These are phyloP conservation scores for Amaranthus tricolor DNA, from an alignment of 179 eudicot genomes.

Conservation along the genomic window DNA sequence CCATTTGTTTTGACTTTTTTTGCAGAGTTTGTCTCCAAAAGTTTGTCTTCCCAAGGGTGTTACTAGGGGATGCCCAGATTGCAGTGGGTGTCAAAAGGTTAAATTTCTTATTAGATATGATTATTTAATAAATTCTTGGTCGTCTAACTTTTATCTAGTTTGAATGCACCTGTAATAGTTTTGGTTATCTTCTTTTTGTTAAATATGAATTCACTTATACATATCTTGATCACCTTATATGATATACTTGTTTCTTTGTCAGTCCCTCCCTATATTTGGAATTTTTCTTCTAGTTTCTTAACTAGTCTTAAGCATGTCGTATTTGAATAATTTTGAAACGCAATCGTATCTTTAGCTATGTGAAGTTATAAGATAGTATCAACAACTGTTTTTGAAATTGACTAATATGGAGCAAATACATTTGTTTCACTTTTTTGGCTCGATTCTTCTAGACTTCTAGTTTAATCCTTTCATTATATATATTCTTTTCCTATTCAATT, in stretches of 20 bases:
- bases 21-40: constrained; percentile 31
- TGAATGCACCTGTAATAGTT: too few species aligned
- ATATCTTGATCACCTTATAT: too few species aligned
- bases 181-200: background rate
- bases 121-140: background rate
- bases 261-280: background rate
- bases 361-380: background rate
- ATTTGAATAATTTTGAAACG: background rate
- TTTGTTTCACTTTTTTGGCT: background rate
- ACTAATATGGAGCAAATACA: background rate
- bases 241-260: background rate
- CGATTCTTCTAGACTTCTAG: background rate
- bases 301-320: background rate
- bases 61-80: constrained; percentile 53
- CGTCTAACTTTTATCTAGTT: too few species aligned
- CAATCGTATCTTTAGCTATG: background rate
- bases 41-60: constrained; percentile 64
- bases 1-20: constrained; percentile 11
- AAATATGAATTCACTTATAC: background rate
- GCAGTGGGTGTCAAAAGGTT: constrained; percentile 65
- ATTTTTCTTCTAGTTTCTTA: background rate
- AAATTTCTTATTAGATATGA: constrained; percentile 3
- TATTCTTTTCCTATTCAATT: constrained; percentile 7
- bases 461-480: background rate
- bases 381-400: background rate